Evolutionary conservation across 306 rosid genomes (phyloP), one percentile per base, ranked within the genome.

Genomic region (Cicer yamashitae): DNA sequence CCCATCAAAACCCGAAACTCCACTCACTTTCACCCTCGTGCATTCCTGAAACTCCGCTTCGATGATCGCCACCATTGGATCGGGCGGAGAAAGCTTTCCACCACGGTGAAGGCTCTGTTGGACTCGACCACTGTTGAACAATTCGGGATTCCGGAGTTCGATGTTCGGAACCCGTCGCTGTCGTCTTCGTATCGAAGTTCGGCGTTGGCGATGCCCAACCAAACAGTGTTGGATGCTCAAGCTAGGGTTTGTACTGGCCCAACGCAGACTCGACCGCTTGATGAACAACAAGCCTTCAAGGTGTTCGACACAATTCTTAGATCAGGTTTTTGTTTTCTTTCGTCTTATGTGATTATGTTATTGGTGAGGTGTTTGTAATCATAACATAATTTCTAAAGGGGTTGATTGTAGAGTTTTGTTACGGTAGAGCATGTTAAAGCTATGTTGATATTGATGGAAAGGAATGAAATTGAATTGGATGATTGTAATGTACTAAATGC

Each of bases 201-300:
- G 3, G 77, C 70, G n/a, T 54, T 89, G 7, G 78, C 80, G 75
- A 86, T 53, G 79, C 97, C 98, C 8, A 94, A 94, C 68, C 91
- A 84, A 87, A 91, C 96, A 20, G 87, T 94, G 75, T 75, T 89
- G 82, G 98, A 91, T 13, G 98, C 97, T 11, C 97, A 94, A 84
- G 81, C 89, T 74, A 86, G 91, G 91, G 97, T 94, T 83, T 94
- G 98, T 71, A 94, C 98, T 0, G 97, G 98, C 6, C 98, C 98
- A 6, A 87, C 88, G 11, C 96, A 90, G 85, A 94, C 97, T 69
- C 86, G 81, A 13, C 96, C 97, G 20, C 97, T 94, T 53, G 70
- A 77, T 10, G 98, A 91, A 30, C 89, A 88, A 8, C 96, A 94
- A 73, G 97, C 97, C 62, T 78, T 89, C 61, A 91, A 84, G 83